Conservation (phyloP, 352 stramenopile genomes). For the Phytopythium delawarense region DNA sequence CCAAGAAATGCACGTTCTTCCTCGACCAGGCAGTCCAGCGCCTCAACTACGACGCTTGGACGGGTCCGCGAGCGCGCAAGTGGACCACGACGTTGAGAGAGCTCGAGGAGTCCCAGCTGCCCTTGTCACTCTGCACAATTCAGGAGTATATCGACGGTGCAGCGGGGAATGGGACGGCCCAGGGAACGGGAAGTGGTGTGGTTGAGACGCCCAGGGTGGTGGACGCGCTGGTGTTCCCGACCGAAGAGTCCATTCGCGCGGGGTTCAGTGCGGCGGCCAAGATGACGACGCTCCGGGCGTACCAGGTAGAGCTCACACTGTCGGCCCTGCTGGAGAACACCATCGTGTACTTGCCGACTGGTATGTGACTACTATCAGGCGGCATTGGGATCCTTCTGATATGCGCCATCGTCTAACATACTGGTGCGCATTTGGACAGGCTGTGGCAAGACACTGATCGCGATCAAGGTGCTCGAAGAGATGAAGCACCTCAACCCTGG, state of each 20-base stretch:
- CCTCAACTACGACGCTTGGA: slow-evolving; percentile 4
- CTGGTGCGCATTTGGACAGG: slow-evolving; percentile 10
- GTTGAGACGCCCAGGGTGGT: slow-evolving; percentile 3
- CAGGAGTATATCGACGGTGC: slow-evolving; percentile 11
- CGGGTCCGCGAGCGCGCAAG: slow-evolving; percentile 14
- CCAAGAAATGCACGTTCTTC: slow-evolving; percentile 37
- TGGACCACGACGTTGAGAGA: slow-evolving; percentile 33
- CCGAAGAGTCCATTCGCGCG: slow-evolving; percentile 22
- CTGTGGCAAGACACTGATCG: slow-evolving; percentile 71
- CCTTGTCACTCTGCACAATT: slow-evolving; percentile 19
- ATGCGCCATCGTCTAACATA: background rate
- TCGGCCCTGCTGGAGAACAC: slow-evolving; percentile 75
- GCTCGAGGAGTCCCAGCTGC: slow-evolving; percentile 23
- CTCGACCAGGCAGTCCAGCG: slow-evolving; percentile 13
- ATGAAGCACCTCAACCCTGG: slow-evolving; percentile 56
- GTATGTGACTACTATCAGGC: slow-evolving; percentile 10
- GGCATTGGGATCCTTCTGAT: background rate
- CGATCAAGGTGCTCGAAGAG: slow-evolving; percentile 67
- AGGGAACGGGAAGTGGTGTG: background rate
- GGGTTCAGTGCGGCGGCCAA: slow-evolving; percentile 29
- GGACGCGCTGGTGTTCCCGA: slow-evolving; percentile 21
- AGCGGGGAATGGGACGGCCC: background rate
- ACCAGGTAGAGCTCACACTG: slow-evolving; percentile 67
- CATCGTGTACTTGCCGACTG: slow-evolving; percentile 75
- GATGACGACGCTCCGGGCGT: slow-evolving; percentile 48